These are phyloP conservation scores for Adiantum capillusveneris DNA, from an alignment of 75 land plant species.

Conservation along the genomic window DNA sequence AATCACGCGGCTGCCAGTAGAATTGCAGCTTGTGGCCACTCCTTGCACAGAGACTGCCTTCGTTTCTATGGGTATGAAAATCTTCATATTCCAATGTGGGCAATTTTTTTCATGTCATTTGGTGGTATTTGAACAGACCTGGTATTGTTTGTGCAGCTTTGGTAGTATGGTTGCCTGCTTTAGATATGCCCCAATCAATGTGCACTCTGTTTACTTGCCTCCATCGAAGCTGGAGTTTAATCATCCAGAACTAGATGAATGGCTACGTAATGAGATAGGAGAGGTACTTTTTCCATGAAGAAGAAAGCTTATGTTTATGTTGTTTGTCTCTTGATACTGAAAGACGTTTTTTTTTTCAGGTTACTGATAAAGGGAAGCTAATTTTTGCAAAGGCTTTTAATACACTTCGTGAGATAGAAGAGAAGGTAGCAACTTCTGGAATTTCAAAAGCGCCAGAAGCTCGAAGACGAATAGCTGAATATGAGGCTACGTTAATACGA, in stretches of 20 bases:
- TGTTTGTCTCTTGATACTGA: no score
- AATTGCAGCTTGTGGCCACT: constrained; percentile 88
- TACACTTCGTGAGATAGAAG: constrained; percentile 39
- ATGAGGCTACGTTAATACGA: constrained; percentile 24
- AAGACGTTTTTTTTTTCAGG: constrained; percentile 69
- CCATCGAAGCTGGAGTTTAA: constrained; percentile 71
- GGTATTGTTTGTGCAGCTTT: constrained; percentile 10
- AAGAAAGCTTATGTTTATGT: no score
- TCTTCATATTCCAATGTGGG: not conserved
- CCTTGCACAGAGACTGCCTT: constrained; percentile 79
- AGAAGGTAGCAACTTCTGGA: constrained; percentile 28
- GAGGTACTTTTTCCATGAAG: constrained; percentile 79
- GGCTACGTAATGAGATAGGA: constrained; percentile 62
- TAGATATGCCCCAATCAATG: constrained; percentile 63
- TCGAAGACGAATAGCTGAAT: constrained; percentile 34
- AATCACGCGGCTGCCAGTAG: constrained; percentile 86
- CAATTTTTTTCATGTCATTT: not conserved
- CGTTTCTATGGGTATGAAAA: constrained; percentile 84
- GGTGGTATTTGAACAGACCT: not conserved
- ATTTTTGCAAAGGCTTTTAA: constrained; percentile 59
- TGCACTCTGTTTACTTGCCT: constrained; percentile 70
- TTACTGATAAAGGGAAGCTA: constrained; percentile 40
- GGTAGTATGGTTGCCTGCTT: constrained; percentile 54
- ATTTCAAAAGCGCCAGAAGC: constrained; percentile 27
- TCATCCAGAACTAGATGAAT: constrained; percentile 45